Evolutionary conservation across 2,329 filamentous ascomycete species (phyloP).

Genomic region (Aureobasidium sp.): DNA sequence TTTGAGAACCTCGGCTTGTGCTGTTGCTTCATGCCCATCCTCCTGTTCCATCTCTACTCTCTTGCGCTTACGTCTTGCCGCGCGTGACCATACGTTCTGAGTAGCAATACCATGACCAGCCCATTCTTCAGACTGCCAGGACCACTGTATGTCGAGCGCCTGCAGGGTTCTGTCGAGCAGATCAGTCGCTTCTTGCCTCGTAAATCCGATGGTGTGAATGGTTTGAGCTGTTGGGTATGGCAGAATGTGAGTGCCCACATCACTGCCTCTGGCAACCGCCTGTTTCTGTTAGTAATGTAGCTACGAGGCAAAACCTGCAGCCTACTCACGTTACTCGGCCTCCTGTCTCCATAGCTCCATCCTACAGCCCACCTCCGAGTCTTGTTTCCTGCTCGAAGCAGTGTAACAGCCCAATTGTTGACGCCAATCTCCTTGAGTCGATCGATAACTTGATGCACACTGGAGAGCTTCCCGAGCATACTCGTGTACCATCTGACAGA

Average conservation of each 20-base stretch:
- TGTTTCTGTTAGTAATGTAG: neutral
- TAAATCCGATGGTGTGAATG: slow-evolving; percentile 29
- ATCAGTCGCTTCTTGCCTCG: neutral
- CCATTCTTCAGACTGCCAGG: slow-evolving; percentile 47
- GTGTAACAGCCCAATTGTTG: slow-evolving; percentile 72
- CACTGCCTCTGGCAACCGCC: slow-evolving; percentile 24
- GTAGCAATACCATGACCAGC: slow-evolving; percentile 55
- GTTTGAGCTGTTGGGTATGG: slow-evolving; percentile 42
- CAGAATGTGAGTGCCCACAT: slow-evolving; percentile 23
- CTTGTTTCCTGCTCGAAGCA: slow-evolving; percentile 67
- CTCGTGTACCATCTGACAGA: slow-evolving; percentile 79
- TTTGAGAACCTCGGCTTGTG: neutral
- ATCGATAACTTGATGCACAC: slow-evolving; percentile 53
- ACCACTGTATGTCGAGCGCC: slow-evolving; percentile 55
- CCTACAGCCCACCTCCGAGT: slow-evolving; percentile 81
- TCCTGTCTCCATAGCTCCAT: slow-evolving; percentile 68
- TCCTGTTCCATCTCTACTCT: slow-evolving; percentile 11
- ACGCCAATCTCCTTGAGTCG: slow-evolving; percentile 50
- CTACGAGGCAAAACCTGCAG: too few relatives aligned
- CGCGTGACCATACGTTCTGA: slow-evolving; percentile 72
- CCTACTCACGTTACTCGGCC: slow-evolving; percentile 50
- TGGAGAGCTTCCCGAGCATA: slow-evolving; percentile 78
- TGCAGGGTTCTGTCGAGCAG: neutral
- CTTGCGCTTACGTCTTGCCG: slow-evolving; percentile 56
- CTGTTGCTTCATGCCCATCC: neutral